Percentiles rank a stretch among this genome's conserved stretches.
These are phyloP conservation scores for Nigrospora osmanthi DNA, from an alignment of 2,329 filamentous ascomycete genomes.

Conservation along the genomic window DNA sequence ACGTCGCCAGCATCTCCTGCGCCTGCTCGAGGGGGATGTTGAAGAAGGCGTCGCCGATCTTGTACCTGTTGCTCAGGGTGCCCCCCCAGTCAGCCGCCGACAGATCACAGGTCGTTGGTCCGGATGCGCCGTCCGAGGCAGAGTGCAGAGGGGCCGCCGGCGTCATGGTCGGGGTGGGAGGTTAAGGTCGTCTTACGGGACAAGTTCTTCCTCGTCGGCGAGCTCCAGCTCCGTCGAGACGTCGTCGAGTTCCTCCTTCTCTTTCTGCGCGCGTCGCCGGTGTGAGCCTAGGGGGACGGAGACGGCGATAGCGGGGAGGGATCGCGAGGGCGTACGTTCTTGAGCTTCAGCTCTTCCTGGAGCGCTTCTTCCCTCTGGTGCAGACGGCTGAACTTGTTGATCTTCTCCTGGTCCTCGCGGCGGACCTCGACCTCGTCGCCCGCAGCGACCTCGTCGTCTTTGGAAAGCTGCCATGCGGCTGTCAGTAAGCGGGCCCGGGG, in stretches of 20 bases:
- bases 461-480: conserved; percentile 61
- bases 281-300: conserved; percentile 7
- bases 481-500: neutral
- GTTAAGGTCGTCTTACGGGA: conserved; percentile 61
- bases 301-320: neutral
- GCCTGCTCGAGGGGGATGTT: conserved; percentile 77
- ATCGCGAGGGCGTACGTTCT: conserved; percentile 51
- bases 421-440: conserved; percentile 87
- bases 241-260: conserved; percentile 96
- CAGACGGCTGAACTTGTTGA: conserved; percentile 93
- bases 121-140: too few species aligned
- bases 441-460: conserved; percentile 76
- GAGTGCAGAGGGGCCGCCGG: too few species aligned
- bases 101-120: too few species aligned
- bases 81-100: too few species aligned
- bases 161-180: too few species aligned
- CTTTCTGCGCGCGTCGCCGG: conserved; percentile 57
- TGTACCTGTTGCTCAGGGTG: conserved; percentile 58
- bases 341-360: conserved; percentile 72
- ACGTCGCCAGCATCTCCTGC: conserved; percentile 71
- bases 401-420: conserved; percentile 96
- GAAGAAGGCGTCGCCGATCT: conserved; percentile 94
- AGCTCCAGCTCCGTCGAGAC: conserved; percentile 86
- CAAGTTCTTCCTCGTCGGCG: conserved; percentile 86
- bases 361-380: conserved; percentile 77